phyloP scores from a whole-genome alignment of 192 early-diverging fungal genomes.

The Gryganskiella cystojenkinii region DNA sequence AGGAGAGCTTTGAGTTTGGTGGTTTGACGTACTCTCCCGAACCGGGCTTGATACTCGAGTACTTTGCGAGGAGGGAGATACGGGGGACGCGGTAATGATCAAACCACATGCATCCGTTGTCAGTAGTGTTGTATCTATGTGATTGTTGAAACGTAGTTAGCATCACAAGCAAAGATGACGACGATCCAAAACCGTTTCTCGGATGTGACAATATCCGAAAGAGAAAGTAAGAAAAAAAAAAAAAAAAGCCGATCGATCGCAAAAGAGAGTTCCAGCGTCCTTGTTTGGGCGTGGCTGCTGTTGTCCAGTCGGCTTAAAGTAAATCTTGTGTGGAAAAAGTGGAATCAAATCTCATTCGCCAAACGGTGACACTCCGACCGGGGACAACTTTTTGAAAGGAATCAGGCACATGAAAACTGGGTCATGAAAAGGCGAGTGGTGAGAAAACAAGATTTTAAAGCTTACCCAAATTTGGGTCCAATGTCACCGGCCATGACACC shows the following conservation, averaged over 20 bases:
- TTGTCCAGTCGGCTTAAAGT: background rate
- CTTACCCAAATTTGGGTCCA: conserved; percentile 87
- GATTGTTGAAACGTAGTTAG: background rate
- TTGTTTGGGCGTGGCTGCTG: no score
- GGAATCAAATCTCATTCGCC: no score
- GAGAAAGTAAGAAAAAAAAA: background rate
- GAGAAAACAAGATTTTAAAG: background rate
- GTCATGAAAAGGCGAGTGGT: background rate
- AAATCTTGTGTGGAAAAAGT: background rate
- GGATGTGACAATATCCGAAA: background rate
- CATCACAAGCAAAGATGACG: no score
- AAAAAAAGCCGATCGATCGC: background rate
- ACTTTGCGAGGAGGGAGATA: conserved; percentile 80
- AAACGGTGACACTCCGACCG: background rate
- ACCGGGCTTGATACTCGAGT: conserved; percentile 72
- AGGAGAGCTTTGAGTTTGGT: conserved; percentile 81
- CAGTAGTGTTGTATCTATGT: conserved; percentile 75
- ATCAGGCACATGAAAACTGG: background rate
- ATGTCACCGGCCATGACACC: conserved; percentile 90
- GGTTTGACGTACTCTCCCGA: conserved; percentile 80
- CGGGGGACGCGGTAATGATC: conserved; percentile 84
- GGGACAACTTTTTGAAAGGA: background rate
- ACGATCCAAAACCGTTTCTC: background rate
- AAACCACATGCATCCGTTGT: conserved; percentile 90
- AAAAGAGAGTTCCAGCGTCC: no score